These are phyloP conservation scores for Pichia nakasei DNA, from an alignment of 805 yeast genomes.

Conservation along the genomic window DNA sequence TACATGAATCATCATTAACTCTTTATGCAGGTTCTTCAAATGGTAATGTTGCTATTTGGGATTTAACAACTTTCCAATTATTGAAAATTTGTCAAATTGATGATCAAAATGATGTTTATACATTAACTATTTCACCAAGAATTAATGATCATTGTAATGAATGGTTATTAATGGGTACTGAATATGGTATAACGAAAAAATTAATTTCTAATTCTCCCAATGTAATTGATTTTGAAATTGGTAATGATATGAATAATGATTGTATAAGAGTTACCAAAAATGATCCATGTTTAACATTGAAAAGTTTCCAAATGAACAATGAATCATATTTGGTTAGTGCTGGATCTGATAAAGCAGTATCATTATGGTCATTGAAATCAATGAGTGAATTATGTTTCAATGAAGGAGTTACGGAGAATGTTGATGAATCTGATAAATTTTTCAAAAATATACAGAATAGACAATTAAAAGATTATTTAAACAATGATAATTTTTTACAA, in stretches of 20 bases:
- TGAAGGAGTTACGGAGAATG: background rate
- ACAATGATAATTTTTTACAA: conserved; percentile 48
- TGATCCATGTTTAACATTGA: conserved; percentile 43
- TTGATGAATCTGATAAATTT: too few species aligned
- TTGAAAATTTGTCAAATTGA: conserved; percentile 35
- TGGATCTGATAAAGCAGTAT: conserved; percentile 58
- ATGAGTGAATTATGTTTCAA: conserved; percentile 8
- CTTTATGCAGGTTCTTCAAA: conserved; percentile 75
- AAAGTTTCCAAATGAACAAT: conserved; percentile 33
- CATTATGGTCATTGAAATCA: conserved; percentile 56
- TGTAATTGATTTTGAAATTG: conserved; percentile 23
- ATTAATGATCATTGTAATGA: conserved; percentile 24
- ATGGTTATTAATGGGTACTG: conserved; percentile 47
- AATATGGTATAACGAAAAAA: conserved; percentile 21
- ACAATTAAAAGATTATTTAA: conserved; percentile 3
- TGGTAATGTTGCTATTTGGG: conserved; percentile 79
- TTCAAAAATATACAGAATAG: too few species aligned
- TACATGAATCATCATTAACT: conserved; percentile 44
- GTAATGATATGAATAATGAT: conserved; percentile 26
- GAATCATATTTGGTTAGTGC: conserved; percentile 52
- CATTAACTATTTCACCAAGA: conserved; percentile 40
- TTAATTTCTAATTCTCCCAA: background rate
- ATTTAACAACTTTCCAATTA: conserved; percentile 69
- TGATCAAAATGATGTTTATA: conserved; percentile 45
- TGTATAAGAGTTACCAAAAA: conserved; percentile 8